Conservation (phyloP, 352 stramenopile species). For the Pythium oligandrum region DNA sequence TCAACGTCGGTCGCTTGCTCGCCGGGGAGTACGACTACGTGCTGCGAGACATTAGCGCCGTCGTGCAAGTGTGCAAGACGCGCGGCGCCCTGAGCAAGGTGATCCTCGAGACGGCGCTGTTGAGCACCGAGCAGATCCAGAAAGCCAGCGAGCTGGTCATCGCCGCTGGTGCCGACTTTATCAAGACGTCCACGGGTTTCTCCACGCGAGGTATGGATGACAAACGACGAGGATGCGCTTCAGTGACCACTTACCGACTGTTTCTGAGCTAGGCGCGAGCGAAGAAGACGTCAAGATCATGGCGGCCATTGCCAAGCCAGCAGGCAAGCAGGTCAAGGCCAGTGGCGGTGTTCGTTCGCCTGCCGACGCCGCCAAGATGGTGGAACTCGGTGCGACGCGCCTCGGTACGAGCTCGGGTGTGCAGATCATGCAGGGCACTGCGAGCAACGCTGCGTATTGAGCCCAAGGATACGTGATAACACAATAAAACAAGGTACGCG, state of each 20-base stretch:
- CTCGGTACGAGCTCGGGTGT: slow-evolving; percentile 64
- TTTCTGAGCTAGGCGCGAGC: slow-evolving; percentile 41
- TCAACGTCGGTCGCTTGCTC: slow-evolving; percentile 66
- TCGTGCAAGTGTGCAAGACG: slow-evolving; percentile 64
- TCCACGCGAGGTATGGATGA: slow-evolving; percentile 46
- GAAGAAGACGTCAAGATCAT: slow-evolving; percentile 78
- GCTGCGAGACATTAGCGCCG: slow-evolving; percentile 64
- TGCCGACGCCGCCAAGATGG: slow-evolving; percentile 65
- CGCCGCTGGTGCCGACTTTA: slow-evolving; percentile 72
- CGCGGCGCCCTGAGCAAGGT: slow-evolving; percentile 65
- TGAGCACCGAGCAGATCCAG: slow-evolving; percentile 64
- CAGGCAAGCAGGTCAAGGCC: slow-evolving; percentile 75
- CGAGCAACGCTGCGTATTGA: slow-evolving; percentile 23
- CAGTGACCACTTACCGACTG: too few relatives aligned
- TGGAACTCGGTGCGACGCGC: slow-evolving; percentile 62
- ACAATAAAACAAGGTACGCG: too few relatives aligned
- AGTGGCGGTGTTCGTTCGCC: slow-evolving; percentile 72
- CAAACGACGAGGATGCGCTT: too few relatives aligned
- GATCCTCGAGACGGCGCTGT: slow-evolving; percentile 80
- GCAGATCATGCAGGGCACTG: slow-evolving; percentile 51
- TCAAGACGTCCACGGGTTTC: slow-evolving; percentile 87
- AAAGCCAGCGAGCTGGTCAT: slow-evolving; percentile 66
- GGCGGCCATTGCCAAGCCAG: slow-evolving; percentile 47
- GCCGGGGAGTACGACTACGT: slow-evolving; percentile 70
- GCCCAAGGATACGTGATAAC: not conserved